These are phyloP conservation scores for Candida sanyaensis DNA, from an alignment of 1,139 yeast genomes.

Conservation along the genomic window DNA sequence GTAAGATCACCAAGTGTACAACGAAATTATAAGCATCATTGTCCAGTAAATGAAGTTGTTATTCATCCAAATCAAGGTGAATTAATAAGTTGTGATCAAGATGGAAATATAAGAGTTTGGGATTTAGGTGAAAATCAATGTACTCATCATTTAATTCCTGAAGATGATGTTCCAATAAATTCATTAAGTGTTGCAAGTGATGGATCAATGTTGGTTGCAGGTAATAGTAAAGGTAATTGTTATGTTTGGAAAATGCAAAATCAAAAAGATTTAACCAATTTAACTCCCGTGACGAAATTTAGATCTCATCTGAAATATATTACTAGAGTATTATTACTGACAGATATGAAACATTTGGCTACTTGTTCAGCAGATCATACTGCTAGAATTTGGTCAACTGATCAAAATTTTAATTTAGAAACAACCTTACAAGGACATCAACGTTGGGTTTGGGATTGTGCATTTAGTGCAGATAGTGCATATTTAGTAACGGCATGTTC, in stretches of 20 bases:
- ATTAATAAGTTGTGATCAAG: slow-evolving; percentile 89
- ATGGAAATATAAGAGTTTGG: slow-evolving; percentile 97
- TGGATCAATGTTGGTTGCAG: slow-evolving; percentile 95
- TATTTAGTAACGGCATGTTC: slow-evolving; percentile 96
- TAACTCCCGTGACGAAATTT: slow-evolving; percentile 87
- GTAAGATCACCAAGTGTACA: slow-evolving; percentile 90
- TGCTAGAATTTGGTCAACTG: slow-evolving; percentile 92
- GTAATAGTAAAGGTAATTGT: slow-evolving; percentile 92
- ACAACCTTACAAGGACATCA: slow-evolving; percentile 92
- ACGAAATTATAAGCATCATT: slow-evolving; percentile 83
- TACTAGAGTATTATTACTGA: slow-evolving; percentile 82
- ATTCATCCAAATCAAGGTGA: slow-evolving; percentile 99
- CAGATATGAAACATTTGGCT: slow-evolving; percentile 93
- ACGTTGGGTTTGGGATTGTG: slow-evolving; percentile 99
- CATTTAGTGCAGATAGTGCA: slow-evolving; percentile 97
- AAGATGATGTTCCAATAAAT: slow-evolving; percentile 88
- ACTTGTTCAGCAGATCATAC: slow-evolving; percentile 98
- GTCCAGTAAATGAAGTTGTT: slow-evolving; percentile 95
- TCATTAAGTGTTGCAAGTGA: slow-evolving; percentile 91
- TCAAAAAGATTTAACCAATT: slow-evolving; percentile 72
- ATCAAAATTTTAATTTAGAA: slow-evolving; percentile 76
- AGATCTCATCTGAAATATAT: slow-evolving; percentile 89
- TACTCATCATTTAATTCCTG: slow-evolving; percentile 92
- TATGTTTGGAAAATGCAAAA: slow-evolving; percentile 96
- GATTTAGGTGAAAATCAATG: slow-evolving; percentile 95